Evolutionary conservation across 2,329 filamentous ascomycete genomes (phyloP).

Genomic region (Bertia moriformis): DNA sequence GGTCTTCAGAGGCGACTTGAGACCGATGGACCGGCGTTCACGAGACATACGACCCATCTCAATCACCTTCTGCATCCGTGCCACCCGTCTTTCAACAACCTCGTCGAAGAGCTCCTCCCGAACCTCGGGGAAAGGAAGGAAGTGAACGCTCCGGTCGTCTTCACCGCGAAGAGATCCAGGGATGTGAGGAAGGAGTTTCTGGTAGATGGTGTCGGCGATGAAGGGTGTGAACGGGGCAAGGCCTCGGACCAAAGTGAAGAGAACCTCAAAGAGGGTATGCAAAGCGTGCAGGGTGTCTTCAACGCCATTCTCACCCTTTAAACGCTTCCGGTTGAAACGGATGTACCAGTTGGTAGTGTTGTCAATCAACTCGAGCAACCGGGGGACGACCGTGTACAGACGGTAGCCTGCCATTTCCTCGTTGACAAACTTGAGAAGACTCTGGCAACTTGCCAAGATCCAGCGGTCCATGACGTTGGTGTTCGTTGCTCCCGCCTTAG

Average conservation of each 20-base stretch:
- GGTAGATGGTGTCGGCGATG: constrained; percentile 87
- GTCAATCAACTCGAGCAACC: constrained; percentile 66
- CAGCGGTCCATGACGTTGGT: constrained; percentile 91
- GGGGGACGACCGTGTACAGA: constrained; percentile 78
- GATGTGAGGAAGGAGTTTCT: constrained; percentile 67
- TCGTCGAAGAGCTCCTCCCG: constrained; percentile 76
- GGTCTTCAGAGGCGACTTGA: constrained; percentile 84
- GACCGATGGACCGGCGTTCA: constrained; percentile 47
- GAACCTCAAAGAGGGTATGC: constrained; percentile 85
- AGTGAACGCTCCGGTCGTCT: constrained; percentile 76
- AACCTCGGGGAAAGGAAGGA: constrained; percentile 78
- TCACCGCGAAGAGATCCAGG: constrained; percentile 50
- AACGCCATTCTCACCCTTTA: constrained; percentile 72
- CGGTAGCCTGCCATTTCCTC: constrained; percentile 77
- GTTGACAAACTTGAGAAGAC: constrained; percentile 79
- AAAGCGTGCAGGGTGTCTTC: constrained; percentile 80
- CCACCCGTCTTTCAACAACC: constrained; percentile 71
- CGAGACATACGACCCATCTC: constrained; percentile 76
- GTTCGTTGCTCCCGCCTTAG: constrained; percentile 59
- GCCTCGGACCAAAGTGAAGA: constrained; percentile 76
- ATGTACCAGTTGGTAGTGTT: constrained; percentile 99
- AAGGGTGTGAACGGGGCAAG: constrained; percentile 93
- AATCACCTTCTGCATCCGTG: constrained; percentile 90
- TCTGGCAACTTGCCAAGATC: constrained; percentile 88
- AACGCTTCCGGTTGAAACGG: constrained; percentile 75